Base-by-base conservation (phyloP, 331 rosid species). In the Dryas integrifolia region DNA sequence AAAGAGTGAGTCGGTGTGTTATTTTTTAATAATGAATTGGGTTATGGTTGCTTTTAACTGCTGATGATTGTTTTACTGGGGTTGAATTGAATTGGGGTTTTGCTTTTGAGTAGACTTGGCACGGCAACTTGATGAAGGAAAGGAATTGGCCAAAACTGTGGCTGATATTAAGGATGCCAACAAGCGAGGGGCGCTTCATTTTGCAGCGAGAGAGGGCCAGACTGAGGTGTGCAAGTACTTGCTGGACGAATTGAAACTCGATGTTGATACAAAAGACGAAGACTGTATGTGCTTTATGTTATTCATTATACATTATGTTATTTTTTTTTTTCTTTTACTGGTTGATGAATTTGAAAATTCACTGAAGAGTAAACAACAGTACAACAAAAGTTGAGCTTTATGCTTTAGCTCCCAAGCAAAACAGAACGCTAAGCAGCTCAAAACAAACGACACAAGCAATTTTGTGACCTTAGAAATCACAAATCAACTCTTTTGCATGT, bases 111-210 rank as follows among this genome's bases (percentile, higher is more conserved):
- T 69, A 94, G 98, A 83, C 8, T 86, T 89, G 84, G 98, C 89
- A 6, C 46, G 55, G 53, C 87, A 90, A 60, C 89, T 95, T 41
- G 89, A 88, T 26, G 99, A 95, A 55, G 92, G 92, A 1, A 85
- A 87, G 63, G 96, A 87, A 53, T 74, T 95, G 77, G 40, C 87
- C 1, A 85, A 80, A 79, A 85, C 96, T 0, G 88, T 92, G 70
- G 90, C 86, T 11, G 91, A 88, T 44, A 85, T 95, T 13, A 89
- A 89, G 77, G 99, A 95, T 61, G 99, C 96, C 43, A 92, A 95
- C 82, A 89, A 95, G 75, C 86, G 99, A 52, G 97, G 97, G 10
- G 99, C 99, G 5, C 85, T 95, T 40, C 99, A 92, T 76, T 95
- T 95, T 58, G 96, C 99, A 0, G 93, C 99, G 3, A 87, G 86